phyloP scores from a whole-genome alignment of 139 green algal species.

The Chlorella sp. region DNA sequence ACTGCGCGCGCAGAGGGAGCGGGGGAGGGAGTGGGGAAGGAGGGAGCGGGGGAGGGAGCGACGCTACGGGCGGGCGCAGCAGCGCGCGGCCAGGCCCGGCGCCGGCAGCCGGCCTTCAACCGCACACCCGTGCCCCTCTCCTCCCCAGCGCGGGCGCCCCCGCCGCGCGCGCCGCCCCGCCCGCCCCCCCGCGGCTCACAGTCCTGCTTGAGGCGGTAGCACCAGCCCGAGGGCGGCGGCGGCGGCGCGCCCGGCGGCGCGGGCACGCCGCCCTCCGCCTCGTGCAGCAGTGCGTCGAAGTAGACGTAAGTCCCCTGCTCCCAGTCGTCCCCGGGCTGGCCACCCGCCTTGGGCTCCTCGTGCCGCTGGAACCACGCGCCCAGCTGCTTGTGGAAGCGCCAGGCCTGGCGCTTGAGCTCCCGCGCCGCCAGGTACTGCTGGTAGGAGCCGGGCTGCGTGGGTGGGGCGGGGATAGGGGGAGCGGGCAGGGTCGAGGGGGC shows the following conservation, averaged over 20 bases:
- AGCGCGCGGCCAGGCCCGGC: no score
- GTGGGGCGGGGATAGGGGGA: no score
- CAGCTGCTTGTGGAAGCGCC: slow-evolving; percentile 96
- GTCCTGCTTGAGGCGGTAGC: slow-evolving; percentile 89
- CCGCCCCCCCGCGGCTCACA: no score
- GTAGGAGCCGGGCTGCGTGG: slow-evolving; percentile 73
- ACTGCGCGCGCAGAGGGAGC: no score
- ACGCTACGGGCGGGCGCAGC: no score
- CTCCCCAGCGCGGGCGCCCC: no score
- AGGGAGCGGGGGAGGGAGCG: no score
- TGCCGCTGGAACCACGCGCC: slow-evolving; percentile 92
- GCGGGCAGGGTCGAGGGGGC: no score
- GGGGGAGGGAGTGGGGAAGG: no score
- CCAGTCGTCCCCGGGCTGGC: slow-evolving; percentile 76
- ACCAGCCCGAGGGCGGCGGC: slow-evolving; percentile 57
- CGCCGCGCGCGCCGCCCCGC: no score
- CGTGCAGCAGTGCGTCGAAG: slow-evolving; percentile 89
- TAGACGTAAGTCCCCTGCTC: slow-evolving; percentile 92
- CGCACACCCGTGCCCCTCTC: no score
- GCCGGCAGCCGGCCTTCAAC: no score
- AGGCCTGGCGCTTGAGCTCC: slow-evolving; percentile 92
- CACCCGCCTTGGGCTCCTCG: slow-evolving; percentile 87
- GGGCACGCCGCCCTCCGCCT: slow-evolving; percentile 54
- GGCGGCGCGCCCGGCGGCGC: not conserved
- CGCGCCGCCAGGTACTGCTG: slow-evolving; percentile 94